phyloP scores from a whole-genome alignment of 2,329 filamentous ascomycete genomes.

The Chalaropsis ovoidea region DNA sequence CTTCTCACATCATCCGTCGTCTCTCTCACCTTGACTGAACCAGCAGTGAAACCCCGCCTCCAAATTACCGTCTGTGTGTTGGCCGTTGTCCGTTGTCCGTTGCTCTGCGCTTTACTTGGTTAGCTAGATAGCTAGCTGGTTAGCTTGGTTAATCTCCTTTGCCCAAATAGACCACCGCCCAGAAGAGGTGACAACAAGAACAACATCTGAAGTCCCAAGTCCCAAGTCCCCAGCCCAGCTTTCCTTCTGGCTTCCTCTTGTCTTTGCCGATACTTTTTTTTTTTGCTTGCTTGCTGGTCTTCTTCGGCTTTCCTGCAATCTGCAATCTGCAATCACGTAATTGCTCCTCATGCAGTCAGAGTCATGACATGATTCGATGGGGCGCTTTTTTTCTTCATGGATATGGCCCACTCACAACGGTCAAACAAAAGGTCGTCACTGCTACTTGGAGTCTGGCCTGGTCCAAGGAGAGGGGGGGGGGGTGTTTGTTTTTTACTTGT shows the following conservation, averaged over 20 bases:
- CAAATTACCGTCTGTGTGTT: constrained; percentile 6
- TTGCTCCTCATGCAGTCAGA: constrained; percentile 1
- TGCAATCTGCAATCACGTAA: constrained; percentile 13
- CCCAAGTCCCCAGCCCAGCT: neutral
- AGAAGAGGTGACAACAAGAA: neutral
- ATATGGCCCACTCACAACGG: neutral
- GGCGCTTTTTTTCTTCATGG: neutral
- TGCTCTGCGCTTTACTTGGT: constrained; percentile 6
- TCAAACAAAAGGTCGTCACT: constrained; percentile 4
- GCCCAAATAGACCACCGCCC: neutral
- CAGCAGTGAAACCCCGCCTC: neutral
- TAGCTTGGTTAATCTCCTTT: neutral
- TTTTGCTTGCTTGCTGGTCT: no score
- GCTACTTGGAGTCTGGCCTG: neutral
- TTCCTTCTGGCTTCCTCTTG: neutral
- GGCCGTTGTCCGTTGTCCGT: no score
- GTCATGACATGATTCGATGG: neutral
- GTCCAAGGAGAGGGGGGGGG: no score
- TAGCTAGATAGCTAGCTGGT: no score
- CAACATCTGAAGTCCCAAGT: neutral
- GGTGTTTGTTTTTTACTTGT: no score
- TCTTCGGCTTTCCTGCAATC: neutral
- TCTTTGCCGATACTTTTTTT: no score
- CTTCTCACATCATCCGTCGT: neutral
- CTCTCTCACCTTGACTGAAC: neutral